phyloP scores from a whole-genome alignment of 164 flowering plant species.

The grape (Vitis vinifera) region DNA sequence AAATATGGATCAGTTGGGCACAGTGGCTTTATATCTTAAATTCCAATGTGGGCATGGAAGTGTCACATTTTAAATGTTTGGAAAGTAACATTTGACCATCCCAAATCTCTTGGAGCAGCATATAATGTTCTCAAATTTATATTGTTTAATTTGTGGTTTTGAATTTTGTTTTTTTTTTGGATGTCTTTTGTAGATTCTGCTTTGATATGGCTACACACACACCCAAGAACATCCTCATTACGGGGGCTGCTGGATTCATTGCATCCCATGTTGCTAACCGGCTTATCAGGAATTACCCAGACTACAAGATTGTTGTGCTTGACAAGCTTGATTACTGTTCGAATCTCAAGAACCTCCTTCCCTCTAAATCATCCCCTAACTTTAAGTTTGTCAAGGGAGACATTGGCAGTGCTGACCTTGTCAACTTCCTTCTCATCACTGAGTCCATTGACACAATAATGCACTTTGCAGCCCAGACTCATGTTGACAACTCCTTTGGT shows the following conservation, averaged over 20 bases:
- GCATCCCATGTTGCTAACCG: constrained; percentile 78
- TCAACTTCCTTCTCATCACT: constrained; percentile 70
- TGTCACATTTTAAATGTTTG: too few species aligned
- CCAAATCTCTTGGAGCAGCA: background rate
- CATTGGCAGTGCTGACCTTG: constrained; percentile 78
- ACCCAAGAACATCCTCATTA: constrained; percentile 71
- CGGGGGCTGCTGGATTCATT: constrained; percentile 86
- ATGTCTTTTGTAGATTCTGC: constrained; percentile 9
- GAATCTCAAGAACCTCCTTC: constrained; percentile 61
- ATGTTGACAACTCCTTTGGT: constrained; percentile 82
- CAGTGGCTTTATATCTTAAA: too few species aligned
- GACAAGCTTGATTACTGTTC: constrained; percentile 86
- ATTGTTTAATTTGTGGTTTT: background rate
- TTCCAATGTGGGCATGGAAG: too few species aligned
- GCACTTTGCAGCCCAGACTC: constrained; percentile 87
- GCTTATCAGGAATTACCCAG: constrained; percentile 60
- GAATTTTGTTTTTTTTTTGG: background rate
- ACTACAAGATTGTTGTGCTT: constrained; percentile 77
- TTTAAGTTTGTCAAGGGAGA: constrained; percentile 85
- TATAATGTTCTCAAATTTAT: background rate
- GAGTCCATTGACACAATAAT: constrained; percentile 75
- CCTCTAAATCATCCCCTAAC: constrained; percentile 60
- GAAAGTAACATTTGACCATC: too few species aligned
- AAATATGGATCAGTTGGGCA: too few species aligned
- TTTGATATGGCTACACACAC: constrained; percentile 37